Percentiles rank a stretch among this genome's conserved stretches.
Evolutionary conservation across 345 rosid species (phyloP).

Genomic region (Bretschneidera sinensis): DNA sequence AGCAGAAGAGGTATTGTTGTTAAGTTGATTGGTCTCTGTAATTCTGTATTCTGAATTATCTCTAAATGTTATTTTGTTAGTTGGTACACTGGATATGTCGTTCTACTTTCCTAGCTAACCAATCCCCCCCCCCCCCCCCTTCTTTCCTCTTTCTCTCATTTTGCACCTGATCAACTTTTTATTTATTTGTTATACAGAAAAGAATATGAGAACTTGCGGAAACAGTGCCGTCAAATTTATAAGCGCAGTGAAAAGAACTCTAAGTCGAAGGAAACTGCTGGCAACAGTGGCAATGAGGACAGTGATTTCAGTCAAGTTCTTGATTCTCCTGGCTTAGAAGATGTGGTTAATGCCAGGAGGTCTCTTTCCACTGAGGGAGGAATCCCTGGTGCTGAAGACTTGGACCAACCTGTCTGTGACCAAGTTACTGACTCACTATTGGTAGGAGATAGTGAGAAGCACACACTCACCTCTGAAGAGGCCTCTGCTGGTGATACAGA

Average conservation of each 20-base stretch:
- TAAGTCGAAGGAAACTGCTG: conserved; percentile 36
- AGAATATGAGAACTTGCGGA: conserved; percentile 60
- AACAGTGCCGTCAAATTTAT: conserved; percentile 47
- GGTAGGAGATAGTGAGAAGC: conserved; percentile 44
- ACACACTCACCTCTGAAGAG: conserved; percentile 42
- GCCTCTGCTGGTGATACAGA: conserved; percentile 44
- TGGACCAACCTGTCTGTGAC: conserved; percentile 17
- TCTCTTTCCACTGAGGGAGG: conserved; percentile 27
- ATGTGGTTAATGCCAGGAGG: conserved; percentile 28
- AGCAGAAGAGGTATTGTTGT: conserved; percentile 51
- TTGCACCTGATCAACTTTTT: conserved; percentile 12
- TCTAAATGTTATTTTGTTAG: conserved; percentile 8
- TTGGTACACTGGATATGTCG: conserved; percentile 12
- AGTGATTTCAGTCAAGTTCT: conserved; percentile 43
- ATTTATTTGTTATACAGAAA: conserved; percentile 38
- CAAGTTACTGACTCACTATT: conserved; percentile 21
- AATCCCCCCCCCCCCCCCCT: not conserved
- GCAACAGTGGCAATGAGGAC: conserved; percentile 32
- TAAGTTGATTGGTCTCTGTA: conserved; percentile 6
- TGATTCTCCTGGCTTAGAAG: conserved; percentile 42
- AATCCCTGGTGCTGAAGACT: conserved; percentile 23
- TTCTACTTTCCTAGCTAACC: not conserved
- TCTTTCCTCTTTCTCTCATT: not conserved
- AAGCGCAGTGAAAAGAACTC: conserved; percentile 32
- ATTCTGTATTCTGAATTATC: conserved; percentile 8